These are phyloP conservation scores for Petunia axillaris DNA, from an alignment of 257 asterid species.

Conservation along the genomic window DNA sequence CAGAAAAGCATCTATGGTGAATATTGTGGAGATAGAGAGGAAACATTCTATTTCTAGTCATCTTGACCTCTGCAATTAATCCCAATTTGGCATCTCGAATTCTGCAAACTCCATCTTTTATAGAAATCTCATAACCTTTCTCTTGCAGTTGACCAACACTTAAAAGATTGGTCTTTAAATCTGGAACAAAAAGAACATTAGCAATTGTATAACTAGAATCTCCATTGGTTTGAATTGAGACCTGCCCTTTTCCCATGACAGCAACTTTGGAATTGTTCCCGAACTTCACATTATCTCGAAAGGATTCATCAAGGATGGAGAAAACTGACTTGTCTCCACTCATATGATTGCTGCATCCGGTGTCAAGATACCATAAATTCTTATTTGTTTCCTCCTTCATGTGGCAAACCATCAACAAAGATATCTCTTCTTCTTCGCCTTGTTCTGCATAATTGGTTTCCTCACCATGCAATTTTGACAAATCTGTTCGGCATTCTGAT, in stretches of 20 bases:
- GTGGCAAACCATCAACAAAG: not conserved
- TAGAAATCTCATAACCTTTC: not conserved
- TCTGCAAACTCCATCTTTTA: not conserved
- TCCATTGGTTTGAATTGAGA: not conserved
- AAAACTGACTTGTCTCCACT: not conserved
- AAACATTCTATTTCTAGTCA: slow-evolving; percentile 7
- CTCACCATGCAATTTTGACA: not conserved
- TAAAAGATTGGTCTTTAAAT: not conserved
- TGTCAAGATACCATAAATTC: not conserved
- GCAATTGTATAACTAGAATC: not conserved
- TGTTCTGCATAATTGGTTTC: slow-evolving; percentile 8
- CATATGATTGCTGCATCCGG: not conserved
- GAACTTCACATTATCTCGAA: slow-evolving; percentile 13
- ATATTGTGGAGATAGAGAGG: not conserved
- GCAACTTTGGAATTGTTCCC: not conserved
- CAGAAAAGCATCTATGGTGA: not conserved
- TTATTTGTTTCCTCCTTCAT: not conserved
- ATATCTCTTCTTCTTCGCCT: not conserved
- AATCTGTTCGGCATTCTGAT: not conserved
- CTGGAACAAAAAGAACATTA: not conserved
- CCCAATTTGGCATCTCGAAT: not conserved
- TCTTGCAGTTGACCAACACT: not conserved
- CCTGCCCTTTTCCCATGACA: not conserved
- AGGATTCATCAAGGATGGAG: slow-evolving; percentile 1
- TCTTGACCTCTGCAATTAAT: slow-evolving; percentile 25